Percentiles rank a stretch among this genome's conserved stretches.
These are phyloP conservation scores for Penicillium sp. DNA, from an alignment of 2,329 filamentous ascomycete species.

Conservation along the genomic window DNA sequence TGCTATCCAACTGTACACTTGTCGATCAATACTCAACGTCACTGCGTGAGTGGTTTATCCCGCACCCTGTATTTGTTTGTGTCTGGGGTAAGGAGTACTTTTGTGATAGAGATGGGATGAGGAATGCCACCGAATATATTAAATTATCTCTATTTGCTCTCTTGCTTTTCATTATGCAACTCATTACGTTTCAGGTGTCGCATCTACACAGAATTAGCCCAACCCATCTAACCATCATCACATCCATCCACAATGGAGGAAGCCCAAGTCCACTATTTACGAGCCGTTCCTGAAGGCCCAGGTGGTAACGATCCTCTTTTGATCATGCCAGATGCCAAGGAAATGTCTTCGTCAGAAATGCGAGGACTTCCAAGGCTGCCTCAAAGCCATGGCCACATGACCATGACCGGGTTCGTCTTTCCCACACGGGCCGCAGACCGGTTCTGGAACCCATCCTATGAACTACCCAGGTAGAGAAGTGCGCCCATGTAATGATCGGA, in stretches of 20 bases:
- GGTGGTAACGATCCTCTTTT: background rate
- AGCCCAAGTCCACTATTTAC: background rate
- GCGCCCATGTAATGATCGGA: too few species aligned
- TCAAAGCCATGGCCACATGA: background rate
- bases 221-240: background rate
- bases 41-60: slow-evolving; percentile 10
- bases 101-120: background rate
- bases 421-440: background rate
- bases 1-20: slow-evolving; percentile 1
- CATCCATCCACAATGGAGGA: slow-evolving; percentile 7
- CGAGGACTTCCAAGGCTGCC: background rate
- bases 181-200: background rate
- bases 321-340: background rate
- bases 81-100: background rate
- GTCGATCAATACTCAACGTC: slow-evolving; percentile 12
- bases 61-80: background rate
- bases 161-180: background rate
- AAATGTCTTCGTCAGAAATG: background rate
- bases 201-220: background rate
- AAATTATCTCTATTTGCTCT: background rate
- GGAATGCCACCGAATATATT: background rate
- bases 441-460: too few species aligned
- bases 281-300: background rate
- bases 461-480: background rate
- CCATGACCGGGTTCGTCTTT: background rate